Conservation (phyloP, 305 asterid genomes). For the Vinca major region DNA sequence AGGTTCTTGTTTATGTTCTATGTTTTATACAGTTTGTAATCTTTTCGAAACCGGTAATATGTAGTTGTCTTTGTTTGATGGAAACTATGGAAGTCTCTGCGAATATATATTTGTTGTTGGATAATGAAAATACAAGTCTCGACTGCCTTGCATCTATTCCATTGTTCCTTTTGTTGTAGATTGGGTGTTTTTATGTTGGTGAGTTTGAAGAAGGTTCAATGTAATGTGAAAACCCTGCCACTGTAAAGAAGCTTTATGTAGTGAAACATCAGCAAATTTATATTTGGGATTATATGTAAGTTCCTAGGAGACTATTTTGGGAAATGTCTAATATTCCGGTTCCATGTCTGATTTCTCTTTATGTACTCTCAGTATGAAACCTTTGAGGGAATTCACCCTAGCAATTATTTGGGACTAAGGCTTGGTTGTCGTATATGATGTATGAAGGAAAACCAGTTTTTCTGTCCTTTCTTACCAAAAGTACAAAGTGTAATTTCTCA, state of each 20-base stretch:
- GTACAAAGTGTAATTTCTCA: background rate
- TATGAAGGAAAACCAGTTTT: background rate
- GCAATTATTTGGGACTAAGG: background rate
- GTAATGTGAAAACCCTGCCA: background rate
- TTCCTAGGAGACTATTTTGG: background rate
- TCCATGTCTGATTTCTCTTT: background rate
- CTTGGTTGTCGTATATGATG: background rate
- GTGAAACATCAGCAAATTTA: background rate
- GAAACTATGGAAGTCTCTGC: background rate
- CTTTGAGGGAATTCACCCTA: background rate
- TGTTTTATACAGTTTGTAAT: background rate
- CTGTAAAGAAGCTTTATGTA: too few relatives aligned
- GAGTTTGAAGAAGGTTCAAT: background rate
- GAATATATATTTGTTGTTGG: too few relatives aligned
- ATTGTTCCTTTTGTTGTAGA: background rate
- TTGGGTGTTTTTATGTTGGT: background rate
- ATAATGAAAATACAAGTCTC: background rate
- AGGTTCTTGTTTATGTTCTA: background rate
- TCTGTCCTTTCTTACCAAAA: background rate
- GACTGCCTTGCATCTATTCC: background rate
- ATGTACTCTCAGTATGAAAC: background rate
- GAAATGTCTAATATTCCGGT: background rate
- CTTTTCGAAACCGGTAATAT: background rate
- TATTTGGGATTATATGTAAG: background rate
- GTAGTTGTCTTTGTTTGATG: background rate